A percentile compares a stretch with the other conserved stretches of the same genome.
phyloP scores from a whole-genome alignment of 192 early-diverging fungal genomes.

The Diversispora eburnea region DNA sequence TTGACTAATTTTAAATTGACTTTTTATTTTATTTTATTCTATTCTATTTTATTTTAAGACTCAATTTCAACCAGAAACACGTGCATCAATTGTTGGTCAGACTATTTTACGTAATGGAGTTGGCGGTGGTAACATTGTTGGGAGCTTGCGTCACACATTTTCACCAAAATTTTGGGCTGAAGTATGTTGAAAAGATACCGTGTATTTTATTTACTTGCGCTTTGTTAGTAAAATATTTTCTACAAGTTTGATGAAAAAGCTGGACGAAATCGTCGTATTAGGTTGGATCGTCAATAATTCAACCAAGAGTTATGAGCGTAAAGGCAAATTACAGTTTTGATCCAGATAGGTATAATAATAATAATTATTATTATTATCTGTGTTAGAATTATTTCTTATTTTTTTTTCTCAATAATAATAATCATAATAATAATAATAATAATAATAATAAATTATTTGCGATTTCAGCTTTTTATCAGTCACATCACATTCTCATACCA shows the following conservation, averaged over 20 bases:
- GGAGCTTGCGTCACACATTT: constrained; percentile 73
- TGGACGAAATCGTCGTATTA: constrained; percentile 43
- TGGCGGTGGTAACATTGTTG: constrained; percentile 74
- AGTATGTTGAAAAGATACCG: constrained; percentile 36
- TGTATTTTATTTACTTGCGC: constrained; percentile 8
- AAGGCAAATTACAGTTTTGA: constrained; percentile 54
- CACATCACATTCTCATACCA: constrained; percentile 46
- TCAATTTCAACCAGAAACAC: constrained; percentile 49
- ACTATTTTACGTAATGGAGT: constrained; percentile 64
- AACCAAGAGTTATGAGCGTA: constrained; percentile 55
- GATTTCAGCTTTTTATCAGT: constrained; percentile 63
- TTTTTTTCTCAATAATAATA: background rate
- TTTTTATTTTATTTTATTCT: background rate
- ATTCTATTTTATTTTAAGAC: constrained; percentile 36
- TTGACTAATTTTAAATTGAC: background rate
- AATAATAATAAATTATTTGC: background rate
- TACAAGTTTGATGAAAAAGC: constrained; percentile 14
- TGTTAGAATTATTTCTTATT: background rate
- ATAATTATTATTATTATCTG: too few species aligned
- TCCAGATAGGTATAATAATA: constrained; percentile 40
- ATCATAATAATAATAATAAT: background rate
- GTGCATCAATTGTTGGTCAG: constrained; percentile 52
- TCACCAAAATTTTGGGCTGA: constrained; percentile 69
- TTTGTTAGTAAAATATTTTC: constrained; percentile 5
- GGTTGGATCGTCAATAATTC: constrained; percentile 52